Evolutionary conservation across 1,284 basidiomycete genomes (phyloP).

Genomic region (Apiotrichum montevideense): DNA sequence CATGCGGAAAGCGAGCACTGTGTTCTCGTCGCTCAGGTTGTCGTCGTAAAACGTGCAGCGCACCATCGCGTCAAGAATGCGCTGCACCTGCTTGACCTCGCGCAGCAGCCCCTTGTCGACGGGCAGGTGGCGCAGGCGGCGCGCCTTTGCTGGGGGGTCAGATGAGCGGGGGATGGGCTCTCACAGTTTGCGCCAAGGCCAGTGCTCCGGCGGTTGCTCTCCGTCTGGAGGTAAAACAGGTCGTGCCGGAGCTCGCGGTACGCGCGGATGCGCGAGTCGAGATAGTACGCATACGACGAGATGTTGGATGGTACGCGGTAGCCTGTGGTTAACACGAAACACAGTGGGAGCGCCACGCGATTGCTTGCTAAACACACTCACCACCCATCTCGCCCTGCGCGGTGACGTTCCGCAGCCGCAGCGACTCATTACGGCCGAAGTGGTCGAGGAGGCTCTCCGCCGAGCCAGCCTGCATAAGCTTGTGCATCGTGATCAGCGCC

Average conservation of each 20-base stretch:
- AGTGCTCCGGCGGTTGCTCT: conserved; percentile 64
- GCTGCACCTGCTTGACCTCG: conserved; percentile 86
- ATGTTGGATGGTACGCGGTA: conserved; percentile 81
- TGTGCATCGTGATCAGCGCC: conserved; percentile 87
- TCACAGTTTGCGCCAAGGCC: conserved; percentile 41
- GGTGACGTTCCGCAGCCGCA: conserved; percentile 71
- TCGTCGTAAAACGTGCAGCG: conserved; percentile 87
- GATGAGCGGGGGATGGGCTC: conserved; percentile 6
- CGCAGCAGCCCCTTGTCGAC: conserved; percentile 93
- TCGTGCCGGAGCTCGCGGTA: conserved; percentile 91
- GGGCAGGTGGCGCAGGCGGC: conserved; percentile 81
- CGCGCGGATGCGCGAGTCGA: conserved; percentile 81
- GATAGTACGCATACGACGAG: conserved; percentile 78
- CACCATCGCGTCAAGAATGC: conserved; percentile 76
- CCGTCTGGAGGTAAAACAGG: conserved; percentile 80
- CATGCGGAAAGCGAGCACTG: conserved; percentile 82
- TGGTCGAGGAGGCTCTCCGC: conserved; percentile 85
- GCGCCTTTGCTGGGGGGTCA: conserved; percentile 37
- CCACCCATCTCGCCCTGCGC: conserved; percentile 49
- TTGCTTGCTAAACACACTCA: background rate
- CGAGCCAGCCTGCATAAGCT: conserved; percentile 84
- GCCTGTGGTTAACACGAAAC: conserved; percentile 50
- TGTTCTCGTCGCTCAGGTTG: conserved; percentile 85
- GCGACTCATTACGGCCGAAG: conserved; percentile 68
- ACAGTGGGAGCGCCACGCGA: background rate